phyloP scores from a whole-genome alignment of 2,329 filamentous ascomycete genomes.

The Calonectria ilicicola region DNA sequence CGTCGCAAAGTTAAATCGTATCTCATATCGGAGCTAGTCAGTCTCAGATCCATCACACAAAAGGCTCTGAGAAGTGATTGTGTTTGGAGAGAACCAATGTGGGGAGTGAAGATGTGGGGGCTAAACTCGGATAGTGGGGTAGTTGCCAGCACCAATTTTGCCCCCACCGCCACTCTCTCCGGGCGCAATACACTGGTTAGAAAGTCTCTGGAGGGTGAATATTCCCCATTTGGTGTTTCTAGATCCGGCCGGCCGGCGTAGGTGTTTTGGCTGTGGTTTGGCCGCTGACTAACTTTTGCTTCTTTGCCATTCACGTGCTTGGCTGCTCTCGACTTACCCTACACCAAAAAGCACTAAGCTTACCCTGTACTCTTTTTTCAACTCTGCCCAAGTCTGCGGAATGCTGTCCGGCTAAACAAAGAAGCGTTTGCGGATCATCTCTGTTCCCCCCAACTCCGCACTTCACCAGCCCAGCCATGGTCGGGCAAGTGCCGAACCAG shows the following conservation, averaged over 20 bases:
- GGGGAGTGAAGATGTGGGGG: not conserved
- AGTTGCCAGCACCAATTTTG: not conserved
- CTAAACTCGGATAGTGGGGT: not conserved
- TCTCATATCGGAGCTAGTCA: too few species aligned
- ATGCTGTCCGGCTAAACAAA: conserved; percentile 8
- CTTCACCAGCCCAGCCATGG: not conserved
- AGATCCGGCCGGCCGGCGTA: not conserved
- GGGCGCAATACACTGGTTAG: not conserved
- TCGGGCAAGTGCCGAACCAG: not conserved
- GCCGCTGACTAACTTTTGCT: not conserved
- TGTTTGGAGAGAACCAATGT: not conserved
- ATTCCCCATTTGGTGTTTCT: not conserved
- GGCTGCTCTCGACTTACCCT: conserved; percentile 6
- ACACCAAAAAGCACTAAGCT: not conserved
- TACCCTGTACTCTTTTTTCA: too few species aligned
- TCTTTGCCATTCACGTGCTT: not conserved
- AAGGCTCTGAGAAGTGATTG: not conserved
- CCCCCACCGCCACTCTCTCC: not conserved
- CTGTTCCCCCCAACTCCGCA: conserved; percentile 6
- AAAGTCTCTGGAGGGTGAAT: not conserved
- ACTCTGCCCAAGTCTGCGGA: too few species aligned
- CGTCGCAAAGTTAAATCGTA: not conserved
- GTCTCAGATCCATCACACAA: not conserved
- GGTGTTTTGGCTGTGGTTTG: too few species aligned
- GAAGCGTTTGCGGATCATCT: conserved; percentile 10